Percentiles rank a stretch among this genome's conserved stretches.
phyloP scores from a whole-genome alignment of 805 yeast species.

The Phaffomyces thermotolerans region DNA sequence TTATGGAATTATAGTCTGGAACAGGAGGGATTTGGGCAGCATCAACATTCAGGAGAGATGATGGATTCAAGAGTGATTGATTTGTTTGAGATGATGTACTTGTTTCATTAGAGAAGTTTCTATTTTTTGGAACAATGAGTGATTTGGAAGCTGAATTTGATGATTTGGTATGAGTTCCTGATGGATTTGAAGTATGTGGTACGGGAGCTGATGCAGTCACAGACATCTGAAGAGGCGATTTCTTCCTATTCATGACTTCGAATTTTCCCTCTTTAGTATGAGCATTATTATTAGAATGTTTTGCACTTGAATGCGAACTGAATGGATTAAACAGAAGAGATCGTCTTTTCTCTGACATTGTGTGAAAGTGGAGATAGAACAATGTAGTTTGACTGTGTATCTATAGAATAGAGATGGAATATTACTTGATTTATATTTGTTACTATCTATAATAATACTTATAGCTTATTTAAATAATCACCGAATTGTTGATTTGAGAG shows the following conservation, averaged over 20 bases:
- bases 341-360: constrained; percentile 16
- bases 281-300: neutral
- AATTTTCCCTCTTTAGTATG: constrained; percentile 14
- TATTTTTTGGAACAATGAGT: too few relatives aligned
- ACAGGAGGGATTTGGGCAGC: constrained; percentile 19
- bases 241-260: constrained; percentile 23
- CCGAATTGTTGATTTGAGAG: neutral
- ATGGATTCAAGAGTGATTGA: too few relatives aligned
- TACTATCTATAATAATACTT: neutral
- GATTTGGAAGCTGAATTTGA: neutral
- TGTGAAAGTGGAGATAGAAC: neutral
- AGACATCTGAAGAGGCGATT: constrained; percentile 12
- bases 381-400: too few relatives aligned
- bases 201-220: neutral
- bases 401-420: too few relatives aligned
- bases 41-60: constrained; percentile 1
- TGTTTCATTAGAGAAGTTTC: too few relatives aligned
- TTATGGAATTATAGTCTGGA: constrained; percentile 20
- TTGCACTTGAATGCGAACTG: constrained; percentile 1
- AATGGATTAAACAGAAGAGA: constrained; percentile 20
- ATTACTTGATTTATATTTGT: too few relatives aligned
- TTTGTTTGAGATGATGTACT: too few relatives aligned
- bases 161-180: neutral
- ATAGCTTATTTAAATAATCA: neutral
- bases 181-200: neutral